Evolutionary conservation across 2,329 filamentous ascomycete genomes (phyloP), one percentile per base, ranked within the genome.

Genomic region (Colletotrichum spinosum): DNA sequence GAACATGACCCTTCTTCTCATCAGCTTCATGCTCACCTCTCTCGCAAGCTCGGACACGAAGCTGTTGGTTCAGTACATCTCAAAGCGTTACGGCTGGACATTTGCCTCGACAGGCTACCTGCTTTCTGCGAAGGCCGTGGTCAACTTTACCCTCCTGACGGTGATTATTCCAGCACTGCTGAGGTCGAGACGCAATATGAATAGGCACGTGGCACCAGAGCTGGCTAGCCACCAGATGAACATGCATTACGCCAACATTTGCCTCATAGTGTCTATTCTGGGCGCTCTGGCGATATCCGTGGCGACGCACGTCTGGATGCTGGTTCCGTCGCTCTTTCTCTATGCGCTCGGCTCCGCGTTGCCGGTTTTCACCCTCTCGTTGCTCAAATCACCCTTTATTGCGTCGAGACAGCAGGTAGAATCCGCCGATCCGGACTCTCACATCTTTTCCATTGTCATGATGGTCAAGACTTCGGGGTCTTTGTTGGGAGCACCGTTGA

Each of bases 11-110:
- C 72, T 85, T 2, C 69, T 84, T 2, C 77, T 84, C 1, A 53
- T 76, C 52, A 79, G 79, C 69, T 82, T 84, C 70, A 76, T 84
- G 56, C 77, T 84, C 60, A 81, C 81, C 1, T 81, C 82, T 11
- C 76, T 84, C 13, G 83, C 82, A 6, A 83, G 81, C 70, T 82
- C 82, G 25, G 83, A 85, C 67, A 84, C 82, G 13, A 84, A 83
- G 61, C 76, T 85, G 0, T 74, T 84, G 7, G 76, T 82, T 2
- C 81, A 84, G 62, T 84, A 84, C 68, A 84, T 84, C 67, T 84
- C 83, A 0, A 83, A 78, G 66, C 76, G 82, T 1, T 84, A 83
- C 45, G 57, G 70, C 17, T 84, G 82, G 82, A 76, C 74, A 0
- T 83, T 85, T 64, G 76, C 80, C 2, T 76, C 76, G 0, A 80